A percentile compares a stretch with the other conserved stretches of the same genome.
Conservation (phyloP, 257 asterid genomes). For the Ocimum tenuiflorum region DNA sequence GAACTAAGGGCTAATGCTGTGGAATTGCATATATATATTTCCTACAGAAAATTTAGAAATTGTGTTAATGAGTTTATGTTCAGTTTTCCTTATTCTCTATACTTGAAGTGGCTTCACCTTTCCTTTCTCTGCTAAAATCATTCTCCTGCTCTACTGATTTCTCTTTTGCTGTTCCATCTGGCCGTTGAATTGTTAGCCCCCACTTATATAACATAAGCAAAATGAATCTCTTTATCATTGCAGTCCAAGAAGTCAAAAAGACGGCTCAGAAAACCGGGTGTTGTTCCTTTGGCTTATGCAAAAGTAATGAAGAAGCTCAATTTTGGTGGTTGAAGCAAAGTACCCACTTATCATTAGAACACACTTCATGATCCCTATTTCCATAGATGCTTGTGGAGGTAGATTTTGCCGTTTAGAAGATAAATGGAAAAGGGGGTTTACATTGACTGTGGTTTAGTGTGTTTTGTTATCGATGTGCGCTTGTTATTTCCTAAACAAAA, state of each 20-base stretch:
- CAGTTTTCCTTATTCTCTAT: too few species aligned
- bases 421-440: not conserved
- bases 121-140: not conserved
- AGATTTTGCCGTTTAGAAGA: not conserved
- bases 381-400: conserved; percentile 3
- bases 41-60: not conserved
- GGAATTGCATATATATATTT: not conserved
- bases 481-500: not conserved
- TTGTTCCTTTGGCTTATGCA: conserved; percentile 79
- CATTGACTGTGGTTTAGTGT: not conserved
- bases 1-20: not conserved
- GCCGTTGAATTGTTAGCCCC: not conserved
- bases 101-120: too few species aligned
- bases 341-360: not conserved
- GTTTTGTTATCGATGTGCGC: not conserved
- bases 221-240: conserved; percentile 22
- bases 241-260: conserved; percentile 82
- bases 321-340: conserved; percentile 44
- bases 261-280: conserved; percentile 69
- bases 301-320: conserved; percentile 85
- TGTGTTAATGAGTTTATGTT: not conserved
- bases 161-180: not conserved
- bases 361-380: conserved; percentile 3
- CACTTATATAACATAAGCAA: not conserved
- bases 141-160: not conserved